phyloP scores from a whole-genome alignment of 1,284 basidiomycete species.

The Heterobasidion annosum region DNA sequence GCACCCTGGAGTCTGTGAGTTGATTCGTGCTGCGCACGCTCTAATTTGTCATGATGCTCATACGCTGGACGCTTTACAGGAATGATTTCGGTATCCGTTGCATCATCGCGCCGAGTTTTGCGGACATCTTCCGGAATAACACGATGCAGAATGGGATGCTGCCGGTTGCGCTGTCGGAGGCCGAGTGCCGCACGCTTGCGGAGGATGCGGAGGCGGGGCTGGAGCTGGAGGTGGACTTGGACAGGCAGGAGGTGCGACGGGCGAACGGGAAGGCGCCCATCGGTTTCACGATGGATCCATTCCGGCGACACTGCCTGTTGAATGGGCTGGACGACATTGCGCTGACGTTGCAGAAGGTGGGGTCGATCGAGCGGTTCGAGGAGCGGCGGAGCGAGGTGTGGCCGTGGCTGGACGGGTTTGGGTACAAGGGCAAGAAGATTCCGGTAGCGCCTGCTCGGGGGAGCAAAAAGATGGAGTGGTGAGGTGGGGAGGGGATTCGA shows the following conservation, averaged over 20 bases:
- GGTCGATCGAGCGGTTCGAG: conserved; percentile 72
- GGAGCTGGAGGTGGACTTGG: conserved; percentile 86
- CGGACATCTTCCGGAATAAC: conserved; percentile 91
- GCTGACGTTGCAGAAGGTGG: conserved; percentile 75
- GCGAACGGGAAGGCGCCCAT: conserved; percentile 67
- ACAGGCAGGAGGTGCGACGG: conserved; percentile 78
- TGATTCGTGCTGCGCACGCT: not conserved
- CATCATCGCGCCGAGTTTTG: conserved; percentile 90
- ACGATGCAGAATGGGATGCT: conserved; percentile 97
- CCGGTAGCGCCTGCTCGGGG: conserved; percentile 38
- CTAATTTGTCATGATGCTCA: not conserved
- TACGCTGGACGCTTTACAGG: conserved; percentile 25
- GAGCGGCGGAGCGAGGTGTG: conserved; percentile 62
- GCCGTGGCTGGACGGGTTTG: conserved; percentile 94
- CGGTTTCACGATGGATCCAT: conserved; percentile 75
- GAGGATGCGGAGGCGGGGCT: conserved; percentile 75
- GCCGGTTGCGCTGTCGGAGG: conserved; percentile 72
- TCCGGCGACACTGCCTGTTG: conserved; percentile 86
- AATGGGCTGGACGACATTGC: conserved; percentile 94
- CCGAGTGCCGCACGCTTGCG: conserved; percentile 68
- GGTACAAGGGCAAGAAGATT: conserved; percentile 74
- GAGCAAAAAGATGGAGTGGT: conserved; percentile 74
- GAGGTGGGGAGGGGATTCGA: conserved; percentile 13
- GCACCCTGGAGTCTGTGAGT: conserved; percentile 92
- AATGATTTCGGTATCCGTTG: conserved; percentile 94